Evolutionary conservation across 176 grass and related monocot genomes (phyloP).

Genomic region (Dendrocalamus sinicus): DNA sequence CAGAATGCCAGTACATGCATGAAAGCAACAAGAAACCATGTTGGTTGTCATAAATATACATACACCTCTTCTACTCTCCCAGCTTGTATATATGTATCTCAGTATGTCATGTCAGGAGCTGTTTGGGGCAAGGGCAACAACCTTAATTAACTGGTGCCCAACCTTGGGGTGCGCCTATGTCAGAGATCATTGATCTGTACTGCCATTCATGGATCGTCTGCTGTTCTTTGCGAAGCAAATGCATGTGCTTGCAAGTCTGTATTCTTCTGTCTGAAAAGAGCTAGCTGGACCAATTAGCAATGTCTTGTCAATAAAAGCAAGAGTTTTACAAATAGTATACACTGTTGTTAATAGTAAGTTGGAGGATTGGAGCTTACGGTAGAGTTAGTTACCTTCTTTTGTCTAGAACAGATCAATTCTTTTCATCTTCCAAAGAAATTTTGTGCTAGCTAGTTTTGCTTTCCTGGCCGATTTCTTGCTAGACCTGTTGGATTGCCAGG

Average conservation of each 20-base stretch:
- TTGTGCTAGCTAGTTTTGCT: background rate
- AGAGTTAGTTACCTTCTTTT: background rate
- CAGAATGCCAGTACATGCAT: background rate
- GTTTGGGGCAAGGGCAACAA: slow-evolving; percentile 12
- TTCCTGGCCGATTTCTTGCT: background rate
- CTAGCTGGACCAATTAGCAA: background rate
- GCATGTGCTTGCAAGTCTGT: slow-evolving; percentile 22
- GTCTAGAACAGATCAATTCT: background rate
- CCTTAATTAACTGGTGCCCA: slow-evolving; percentile 21
- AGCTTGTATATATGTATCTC: background rate
- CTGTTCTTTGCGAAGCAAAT: slow-evolving; percentile 24
- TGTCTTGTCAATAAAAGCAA: background rate
- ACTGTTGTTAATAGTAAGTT: background rate
- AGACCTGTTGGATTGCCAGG: background rate
- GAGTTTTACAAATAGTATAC: background rate
- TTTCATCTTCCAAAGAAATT: background rate
- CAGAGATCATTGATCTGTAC: slow-evolving; percentile 21
- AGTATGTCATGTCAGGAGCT: slow-evolving; percentile 2
- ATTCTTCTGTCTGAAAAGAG: background rate
- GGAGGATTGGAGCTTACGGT: background rate
- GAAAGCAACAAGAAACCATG: slow-evolving; percentile 37
- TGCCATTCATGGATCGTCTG: slow-evolving; percentile 21
- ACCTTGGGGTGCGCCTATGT: background rate
- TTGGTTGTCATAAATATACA: background rate
- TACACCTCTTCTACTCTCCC: background rate